Conservation (phyloP, 2,329 filamentous ascomycete species). For the Diatrype stigma region DNA sequence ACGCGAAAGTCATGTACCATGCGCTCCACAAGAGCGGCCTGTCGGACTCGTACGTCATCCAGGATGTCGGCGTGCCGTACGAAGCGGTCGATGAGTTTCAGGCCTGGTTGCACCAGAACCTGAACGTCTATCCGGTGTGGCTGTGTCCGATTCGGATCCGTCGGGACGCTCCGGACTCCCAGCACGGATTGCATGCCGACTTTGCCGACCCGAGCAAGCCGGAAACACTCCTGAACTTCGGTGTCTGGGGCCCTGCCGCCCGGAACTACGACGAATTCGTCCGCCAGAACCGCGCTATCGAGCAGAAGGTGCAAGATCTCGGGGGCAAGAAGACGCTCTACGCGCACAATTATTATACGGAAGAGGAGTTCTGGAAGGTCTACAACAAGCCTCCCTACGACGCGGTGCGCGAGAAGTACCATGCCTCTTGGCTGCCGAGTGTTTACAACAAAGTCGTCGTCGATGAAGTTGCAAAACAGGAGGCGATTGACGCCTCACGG, state of each 20-base stretch:
- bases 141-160: constrained; percentile 48
- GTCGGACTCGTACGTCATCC: constrained; percentile 57
- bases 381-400: constrained; percentile 61
- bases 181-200: constrained; percentile 43
- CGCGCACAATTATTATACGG: constrained; percentile 63
- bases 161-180: constrained; percentile 36
- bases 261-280: constrained; percentile 43
- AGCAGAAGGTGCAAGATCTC: constrained; percentile 53
- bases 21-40: constrained; percentile 60
- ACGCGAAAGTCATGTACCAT: constrained; percentile 62
- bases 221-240: constrained; percentile 53
- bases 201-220: constrained; percentile 36
- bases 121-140: constrained; percentile 52
- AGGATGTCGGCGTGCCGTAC: constrained; percentile 56
- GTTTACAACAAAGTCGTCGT: constrained; percentile 67
- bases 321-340: constrained; percentile 68
- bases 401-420: constrained; percentile 52
- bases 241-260: constrained; percentile 54
- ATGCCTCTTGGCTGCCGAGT: constrained; percentile 54
- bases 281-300: constrained; percentile 54
- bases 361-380: constrained; percentile 64
- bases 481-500: constrained; percentile 26
- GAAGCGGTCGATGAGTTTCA: constrained; percentile 39
- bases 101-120: constrained; percentile 40
- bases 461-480: constrained; percentile 32